phyloP scores from a whole-genome alignment of 2,329 filamentous ascomycete genomes.

The Neodidymelliopsis sp. region DNA sequence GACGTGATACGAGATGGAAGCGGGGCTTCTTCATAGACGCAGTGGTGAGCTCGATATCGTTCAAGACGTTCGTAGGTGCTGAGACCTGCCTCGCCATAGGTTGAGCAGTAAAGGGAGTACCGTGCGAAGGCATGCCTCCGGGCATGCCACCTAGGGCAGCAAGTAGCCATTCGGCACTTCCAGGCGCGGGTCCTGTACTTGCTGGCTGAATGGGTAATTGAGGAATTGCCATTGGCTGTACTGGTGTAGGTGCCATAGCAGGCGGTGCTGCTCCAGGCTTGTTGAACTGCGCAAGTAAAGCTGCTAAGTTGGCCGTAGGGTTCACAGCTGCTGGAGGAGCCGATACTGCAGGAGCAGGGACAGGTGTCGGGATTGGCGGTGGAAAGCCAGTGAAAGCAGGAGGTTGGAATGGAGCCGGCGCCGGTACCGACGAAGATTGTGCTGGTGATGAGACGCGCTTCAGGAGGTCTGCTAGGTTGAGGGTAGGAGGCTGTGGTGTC shows the following conservation, averaged over 20 bases:
- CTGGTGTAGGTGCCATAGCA: conserved; percentile 24
- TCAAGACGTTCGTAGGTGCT: conserved; percentile 49
- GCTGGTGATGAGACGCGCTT: conserved; percentile 39
- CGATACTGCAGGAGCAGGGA: conserved; percentile 29
- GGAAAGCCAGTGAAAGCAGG: conserved; percentile 37
- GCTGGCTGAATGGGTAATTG: conserved; percentile 29
- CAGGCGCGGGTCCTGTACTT: conserved; percentile 23
- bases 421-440: conserved; percentile 33
- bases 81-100: conserved; percentile 39
- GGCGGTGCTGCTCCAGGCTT: conserved; percentile 31
- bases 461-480: conserved; percentile 42
- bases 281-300: conserved; percentile 43
- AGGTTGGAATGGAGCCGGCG: conserved; percentile 37
- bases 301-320: conserved; percentile 40
- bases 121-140: conserved; percentile 36
- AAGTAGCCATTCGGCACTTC: conserved; percentile 42
- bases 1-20: conserved; percentile 72
- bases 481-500: conserved; percentile 28
- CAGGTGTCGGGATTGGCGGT: conserved; percentile 30
- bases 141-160: conserved; percentile 40
- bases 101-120: conserved; percentile 34
- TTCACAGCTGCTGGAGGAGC: conserved; percentile 38
- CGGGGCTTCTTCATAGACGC: conserved; percentile 78
- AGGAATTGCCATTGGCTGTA: conserved; percentile 25
- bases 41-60: conserved; percentile 67